Percentiles rank a stretch among this genome's conserved stretches.
Conservation (phyloP, 495 filamentous ascomycete genomes). For the Hypoxylon perforatum region DNA sequence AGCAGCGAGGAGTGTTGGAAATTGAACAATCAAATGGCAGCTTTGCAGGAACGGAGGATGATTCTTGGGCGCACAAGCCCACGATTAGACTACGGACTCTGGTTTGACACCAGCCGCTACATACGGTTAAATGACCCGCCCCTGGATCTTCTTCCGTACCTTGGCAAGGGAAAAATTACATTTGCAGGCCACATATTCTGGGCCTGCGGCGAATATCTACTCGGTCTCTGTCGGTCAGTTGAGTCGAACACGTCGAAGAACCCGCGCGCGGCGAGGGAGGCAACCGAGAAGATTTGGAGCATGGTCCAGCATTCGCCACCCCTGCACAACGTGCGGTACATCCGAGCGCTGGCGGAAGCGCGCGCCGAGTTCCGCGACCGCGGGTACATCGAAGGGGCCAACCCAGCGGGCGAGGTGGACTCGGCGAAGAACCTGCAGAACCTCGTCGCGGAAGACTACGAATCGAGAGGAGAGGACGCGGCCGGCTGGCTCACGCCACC, state of each 20-base stretch:
- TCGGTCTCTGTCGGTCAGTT: constrained; percentile 19
- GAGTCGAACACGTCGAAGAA: constrained; percentile 10
- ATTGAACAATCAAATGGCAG: constrained; percentile 1
- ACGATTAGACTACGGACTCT: constrained; percentile 37
- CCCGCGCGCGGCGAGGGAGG: constrained; percentile 15
- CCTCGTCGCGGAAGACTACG: constrained; percentile 24
- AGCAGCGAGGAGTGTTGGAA: constrained; percentile 2
- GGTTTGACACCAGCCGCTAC: constrained; percentile 31
- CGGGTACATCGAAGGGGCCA: constrained; percentile 29
- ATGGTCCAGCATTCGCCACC: constrained; percentile 34
- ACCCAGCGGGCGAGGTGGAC: constrained; percentile 19
- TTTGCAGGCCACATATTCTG: constrained; percentile 39
- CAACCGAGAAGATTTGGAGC: constrained; percentile 19
- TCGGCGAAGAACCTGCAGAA: constrained; percentile 10
- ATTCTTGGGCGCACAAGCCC: constrained; percentile 9
- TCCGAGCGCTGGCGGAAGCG: constrained; percentile 35
- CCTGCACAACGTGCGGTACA: constrained; percentile 20
- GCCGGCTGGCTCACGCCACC: constrained; percentile 25
- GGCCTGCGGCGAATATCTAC: constrained; percentile 25
- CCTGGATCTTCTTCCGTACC: constrained; percentile 31
- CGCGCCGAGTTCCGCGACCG: constrained; percentile 27
- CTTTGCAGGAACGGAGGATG: not conserved
- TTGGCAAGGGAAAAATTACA: constrained; percentile 27
- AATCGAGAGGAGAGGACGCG: constrained; percentile 19
- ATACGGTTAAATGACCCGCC: constrained; percentile 25